phyloP scores from a whole-genome alignment of 2,329 filamentous ascomycete genomes.

The Proliferodiscus dingleyae region DNA sequence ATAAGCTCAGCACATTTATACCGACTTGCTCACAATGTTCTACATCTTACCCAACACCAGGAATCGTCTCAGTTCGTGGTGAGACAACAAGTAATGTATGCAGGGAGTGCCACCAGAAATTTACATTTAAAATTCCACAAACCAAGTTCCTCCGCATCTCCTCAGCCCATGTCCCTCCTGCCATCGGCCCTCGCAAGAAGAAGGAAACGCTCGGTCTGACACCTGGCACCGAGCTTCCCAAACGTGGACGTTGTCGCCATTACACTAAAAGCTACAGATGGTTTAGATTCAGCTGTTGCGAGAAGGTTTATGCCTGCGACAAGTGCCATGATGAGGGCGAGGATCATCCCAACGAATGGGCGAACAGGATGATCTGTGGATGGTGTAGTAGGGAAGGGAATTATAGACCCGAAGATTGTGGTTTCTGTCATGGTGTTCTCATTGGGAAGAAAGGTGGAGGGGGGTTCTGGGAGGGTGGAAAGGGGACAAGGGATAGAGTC shows the following conservation, averaged over 20 bases:
- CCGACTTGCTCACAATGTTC: slow-evolving; percentile 77
- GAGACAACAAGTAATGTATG: slow-evolving; percentile 71
- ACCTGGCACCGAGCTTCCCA: slow-evolving; percentile 51
- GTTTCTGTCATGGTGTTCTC: slow-evolving; percentile 65
- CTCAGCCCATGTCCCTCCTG: slow-evolving; percentile 34
- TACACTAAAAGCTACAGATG: slow-evolving; percentile 57
- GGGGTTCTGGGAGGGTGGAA: slow-evolving; percentile 86
- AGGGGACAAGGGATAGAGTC: slow-evolving; percentile 67
- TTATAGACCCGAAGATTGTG: slow-evolving; percentile 71
- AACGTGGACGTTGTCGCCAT: slow-evolving; percentile 50
- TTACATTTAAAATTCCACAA: slow-evolving; percentile 74
- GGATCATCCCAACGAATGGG: slow-evolving; percentile 74
- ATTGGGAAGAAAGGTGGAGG: slow-evolving; percentile 57
- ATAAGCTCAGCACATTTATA: slow-evolving; percentile 58
- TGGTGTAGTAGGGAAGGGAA: slow-evolving; percentile 77
- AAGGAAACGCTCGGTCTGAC: slow-evolving; percentile 52
- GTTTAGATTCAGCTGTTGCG: slow-evolving; percentile 63
- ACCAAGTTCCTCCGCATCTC: slow-evolving; percentile 73
- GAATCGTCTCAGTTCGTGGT: slow-evolving; percentile 67
- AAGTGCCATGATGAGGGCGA: slow-evolving; percentile 69
- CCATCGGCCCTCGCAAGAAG: slow-evolving; percentile 38
- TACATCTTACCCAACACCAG: slow-evolving; percentile 54
- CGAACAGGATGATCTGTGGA: slow-evolving; percentile 78
- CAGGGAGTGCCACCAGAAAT: slow-evolving; percentile 72
- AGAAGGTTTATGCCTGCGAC: slow-evolving; percentile 56